Evolutionary conservation across 352 stramenopile species (phyloP).

Genomic region (Achlya hypogyna): DNA sequence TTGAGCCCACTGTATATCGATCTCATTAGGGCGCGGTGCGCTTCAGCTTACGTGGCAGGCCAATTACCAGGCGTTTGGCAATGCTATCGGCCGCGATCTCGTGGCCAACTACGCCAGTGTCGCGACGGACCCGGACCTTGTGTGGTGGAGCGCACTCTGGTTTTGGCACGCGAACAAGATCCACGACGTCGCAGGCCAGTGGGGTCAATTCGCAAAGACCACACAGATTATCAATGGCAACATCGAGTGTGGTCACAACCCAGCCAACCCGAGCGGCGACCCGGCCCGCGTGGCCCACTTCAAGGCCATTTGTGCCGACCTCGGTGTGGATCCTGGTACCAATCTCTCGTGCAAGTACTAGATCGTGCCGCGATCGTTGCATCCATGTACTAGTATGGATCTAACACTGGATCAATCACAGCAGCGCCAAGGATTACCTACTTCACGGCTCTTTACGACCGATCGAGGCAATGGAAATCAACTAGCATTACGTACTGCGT

Average conservation of each 20-base stretch:
- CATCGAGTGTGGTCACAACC: neutral
- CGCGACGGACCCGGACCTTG: neutral
- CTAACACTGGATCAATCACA: too few species aligned
- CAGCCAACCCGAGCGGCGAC: neutral
- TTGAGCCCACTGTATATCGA: neutral
- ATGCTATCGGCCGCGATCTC: conserved; percentile 2
- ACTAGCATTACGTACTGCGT: too few species aligned
- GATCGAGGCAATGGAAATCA: too few species aligned
- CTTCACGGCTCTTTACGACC: too few species aligned
- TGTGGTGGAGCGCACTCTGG: conserved; percentile 6
- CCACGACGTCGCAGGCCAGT: neutral
- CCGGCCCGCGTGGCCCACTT: neutral
- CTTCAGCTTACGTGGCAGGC: conserved; percentile 1
- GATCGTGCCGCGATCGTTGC: neutral
- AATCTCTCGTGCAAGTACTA: conserved; percentile 7
- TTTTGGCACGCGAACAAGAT: neutral
- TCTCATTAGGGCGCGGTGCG: neutral
- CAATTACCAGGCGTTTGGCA: conserved; percentile 9
- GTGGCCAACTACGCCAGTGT: neutral
- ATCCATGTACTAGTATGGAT: too few species aligned
- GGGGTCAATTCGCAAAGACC: neutral
- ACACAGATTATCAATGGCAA: conserved; percentile 4
- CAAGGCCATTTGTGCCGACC: neutral
- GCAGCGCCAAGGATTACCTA: too few species aligned
- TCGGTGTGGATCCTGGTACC: conserved; percentile 5